phyloP scores from a whole-genome alignment of 352 stramenopile genomes.

The Globisporangium carolinianum region DNA sequence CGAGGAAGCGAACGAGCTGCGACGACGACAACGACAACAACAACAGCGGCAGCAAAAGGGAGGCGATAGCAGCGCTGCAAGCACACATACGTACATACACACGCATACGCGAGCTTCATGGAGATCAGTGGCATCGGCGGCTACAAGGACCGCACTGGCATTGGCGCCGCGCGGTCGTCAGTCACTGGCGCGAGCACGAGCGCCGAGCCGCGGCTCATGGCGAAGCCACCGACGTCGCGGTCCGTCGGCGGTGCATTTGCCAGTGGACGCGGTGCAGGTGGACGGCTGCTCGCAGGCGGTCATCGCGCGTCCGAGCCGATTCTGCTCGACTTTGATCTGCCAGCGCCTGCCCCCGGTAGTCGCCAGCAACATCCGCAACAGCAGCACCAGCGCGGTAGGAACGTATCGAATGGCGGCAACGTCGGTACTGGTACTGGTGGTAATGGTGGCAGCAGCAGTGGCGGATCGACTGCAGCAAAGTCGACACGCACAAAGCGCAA shows the following conservation, averaged over 20 bases:
- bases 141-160: not conserved
- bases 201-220: not conserved
- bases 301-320: constrained; percentile 13
- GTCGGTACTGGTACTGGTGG: not conserved
- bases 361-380: constrained; percentile 2
- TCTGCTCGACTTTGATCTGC: constrained; percentile 12
- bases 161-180: not conserved
- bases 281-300: not conserved
- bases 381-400: not conserved
- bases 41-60: not conserved
- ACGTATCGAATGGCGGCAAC: not conserved
- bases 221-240: constrained; percentile 1
- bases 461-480: not conserved
- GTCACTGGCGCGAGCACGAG: not conserved
- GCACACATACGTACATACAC: no score
- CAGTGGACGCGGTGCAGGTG: not conserved
- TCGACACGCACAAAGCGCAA: not conserved
- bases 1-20: not conserved
- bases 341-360: not conserved
- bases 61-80: no score
- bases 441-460: not conserved
- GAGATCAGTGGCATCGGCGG: constrained; percentile 12
- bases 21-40: not conserved
- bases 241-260: constrained; percentile 1
- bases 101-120: not conserved